Evolutionary conservation across 73 alveolate genomes (phyloP).

Genomic region (Effrenium voratum): DNA sequence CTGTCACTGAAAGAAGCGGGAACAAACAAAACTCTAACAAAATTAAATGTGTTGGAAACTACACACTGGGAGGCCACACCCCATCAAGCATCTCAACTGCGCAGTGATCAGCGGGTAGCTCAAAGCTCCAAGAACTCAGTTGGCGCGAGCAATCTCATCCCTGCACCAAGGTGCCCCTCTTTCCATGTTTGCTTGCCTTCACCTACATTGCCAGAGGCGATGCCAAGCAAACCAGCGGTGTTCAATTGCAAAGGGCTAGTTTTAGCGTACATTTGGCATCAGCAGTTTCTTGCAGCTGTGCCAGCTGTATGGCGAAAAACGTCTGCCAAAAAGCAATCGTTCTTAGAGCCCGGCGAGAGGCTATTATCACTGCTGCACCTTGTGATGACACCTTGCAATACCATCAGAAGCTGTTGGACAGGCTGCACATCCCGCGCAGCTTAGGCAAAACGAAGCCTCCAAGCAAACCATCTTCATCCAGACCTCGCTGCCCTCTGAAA

Average conservation of each 20-base stretch:
- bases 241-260: no score
- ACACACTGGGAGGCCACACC: conserved; percentile 11
- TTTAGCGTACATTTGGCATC: no score
- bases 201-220: no score
- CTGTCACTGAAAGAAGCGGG: background rate
- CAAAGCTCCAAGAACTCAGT: conserved; percentile 61
- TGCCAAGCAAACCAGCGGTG: no score
- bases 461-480: conserved; percentile 47
- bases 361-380: conserved; percentile 15
- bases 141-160: no score
- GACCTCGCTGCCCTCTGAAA: conserved; percentile 46
- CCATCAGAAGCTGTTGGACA: background rate
- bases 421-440: background rate
- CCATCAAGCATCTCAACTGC: conserved; percentile 26
- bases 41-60: background rate
- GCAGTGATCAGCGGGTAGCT: conserved; percentile 84
- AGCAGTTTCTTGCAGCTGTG: no score
- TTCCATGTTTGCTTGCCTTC: no score
- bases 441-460: background rate
- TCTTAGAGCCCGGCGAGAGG: background rate
- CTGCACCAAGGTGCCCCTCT: no score
- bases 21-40: background rate
- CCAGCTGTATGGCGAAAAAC: no score
- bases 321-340: no score
- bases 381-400: conserved; percentile 24